phyloP scores from a whole-genome alignment of 2,329 filamentous ascomycete genomes.

The Boeremia lycopersici region DNA sequence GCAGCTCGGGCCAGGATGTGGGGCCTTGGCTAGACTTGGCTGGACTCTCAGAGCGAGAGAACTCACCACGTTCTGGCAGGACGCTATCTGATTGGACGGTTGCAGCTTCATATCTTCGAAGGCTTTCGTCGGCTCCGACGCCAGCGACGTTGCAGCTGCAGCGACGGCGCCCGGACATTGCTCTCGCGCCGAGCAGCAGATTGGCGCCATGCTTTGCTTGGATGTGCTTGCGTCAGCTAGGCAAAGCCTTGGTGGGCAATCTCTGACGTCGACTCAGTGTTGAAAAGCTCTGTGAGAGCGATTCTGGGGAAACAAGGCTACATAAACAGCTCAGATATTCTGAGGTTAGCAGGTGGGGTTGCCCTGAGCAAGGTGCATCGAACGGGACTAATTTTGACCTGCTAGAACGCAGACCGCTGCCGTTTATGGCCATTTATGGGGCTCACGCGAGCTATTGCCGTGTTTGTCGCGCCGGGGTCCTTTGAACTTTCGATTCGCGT shows the following conservation, averaged over 20 bases:
- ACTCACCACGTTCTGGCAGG: conserved; percentile 11
- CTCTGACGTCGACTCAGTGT: not conserved
- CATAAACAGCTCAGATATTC: not conserved
- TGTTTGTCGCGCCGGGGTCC: conserved; percentile 8
- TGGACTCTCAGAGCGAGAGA: conserved; percentile 15
- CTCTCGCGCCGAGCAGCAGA: conserved; percentile 4
- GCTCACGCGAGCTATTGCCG: conserved; percentile 13
- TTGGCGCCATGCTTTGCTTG: conserved; percentile 14
- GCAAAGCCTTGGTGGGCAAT: conserved; percentile 12
- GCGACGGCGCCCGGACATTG: not conserved
- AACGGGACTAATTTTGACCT: conserved; percentile 3
- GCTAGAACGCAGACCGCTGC: conserved; percentile 8
- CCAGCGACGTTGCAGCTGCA: conserved; percentile 5
- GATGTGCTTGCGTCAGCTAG: conserved; percentile 15
- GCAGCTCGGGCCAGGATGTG: conserved; percentile 1
- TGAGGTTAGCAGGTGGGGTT: conserved; percentile 7
- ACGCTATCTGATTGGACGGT: conserved; percentile 5
- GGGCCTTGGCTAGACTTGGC: conserved; percentile 14
- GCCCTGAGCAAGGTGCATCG: conserved; percentile 1
- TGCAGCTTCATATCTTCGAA: not conserved
- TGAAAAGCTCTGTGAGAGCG: not conserved
- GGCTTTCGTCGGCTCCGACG: conserved; percentile 7
- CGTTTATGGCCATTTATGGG: conserved; percentile 3
- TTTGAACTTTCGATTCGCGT: conserved; percentile 16
- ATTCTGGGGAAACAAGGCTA: conserved; percentile 18